phyloP scores from a whole-genome alignment of 1,284 basidiomycete genomes.

The Hemileia vastatrix region DNA sequence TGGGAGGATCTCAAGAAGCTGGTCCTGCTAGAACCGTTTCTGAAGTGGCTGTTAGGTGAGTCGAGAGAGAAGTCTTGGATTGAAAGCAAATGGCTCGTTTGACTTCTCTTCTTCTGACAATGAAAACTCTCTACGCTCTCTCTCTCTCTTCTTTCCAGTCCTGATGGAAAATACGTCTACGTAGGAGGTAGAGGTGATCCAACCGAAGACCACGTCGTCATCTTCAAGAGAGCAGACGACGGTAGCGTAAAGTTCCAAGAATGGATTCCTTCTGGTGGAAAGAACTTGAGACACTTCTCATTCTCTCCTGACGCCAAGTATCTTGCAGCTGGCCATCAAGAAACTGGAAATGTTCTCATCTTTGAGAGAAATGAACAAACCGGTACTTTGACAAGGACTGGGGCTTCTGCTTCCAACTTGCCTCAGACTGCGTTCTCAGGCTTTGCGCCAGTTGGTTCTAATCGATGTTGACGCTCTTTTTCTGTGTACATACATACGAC shows the following conservation, averaged over 20 bases:
- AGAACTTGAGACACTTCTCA: conserved; percentile 27
- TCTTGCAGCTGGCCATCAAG: conserved; percentile 31
- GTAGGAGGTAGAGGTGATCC: conserved; percentile 30
- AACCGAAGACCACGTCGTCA: conserved; percentile 31
- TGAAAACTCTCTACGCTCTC: too few species aligned
- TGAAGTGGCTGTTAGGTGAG: conserved; percentile 29
- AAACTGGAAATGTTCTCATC: conserved; percentile 28
- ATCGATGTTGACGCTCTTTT: too few species aligned
- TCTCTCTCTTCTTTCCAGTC: background rate
- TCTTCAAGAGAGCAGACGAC: conserved; percentile 24
- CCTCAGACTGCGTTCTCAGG: too few species aligned
- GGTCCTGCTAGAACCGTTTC: conserved; percentile 29
- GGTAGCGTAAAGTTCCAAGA: conserved; percentile 26
- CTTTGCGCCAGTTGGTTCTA: too few species aligned
- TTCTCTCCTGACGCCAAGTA: conserved; percentile 25
- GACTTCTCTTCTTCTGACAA: too few species aligned
- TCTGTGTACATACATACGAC: too few species aligned
- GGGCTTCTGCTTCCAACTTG: too few species aligned
- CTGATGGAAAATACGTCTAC: conserved; percentile 30
- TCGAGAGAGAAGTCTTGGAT: too few species aligned
- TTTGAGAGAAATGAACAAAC: conserved; percentile 24
- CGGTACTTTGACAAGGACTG: conserved; percentile 24
- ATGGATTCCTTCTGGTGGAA: conserved; percentile 30
- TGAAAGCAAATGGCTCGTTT: too few species aligned
- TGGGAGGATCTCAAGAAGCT: conserved; percentile 23